These are phyloP conservation scores for Elaphomyces granulatus DNA, from an alignment of 495 filamentous ascomycete genomes.

Conservation along the genomic window DNA sequence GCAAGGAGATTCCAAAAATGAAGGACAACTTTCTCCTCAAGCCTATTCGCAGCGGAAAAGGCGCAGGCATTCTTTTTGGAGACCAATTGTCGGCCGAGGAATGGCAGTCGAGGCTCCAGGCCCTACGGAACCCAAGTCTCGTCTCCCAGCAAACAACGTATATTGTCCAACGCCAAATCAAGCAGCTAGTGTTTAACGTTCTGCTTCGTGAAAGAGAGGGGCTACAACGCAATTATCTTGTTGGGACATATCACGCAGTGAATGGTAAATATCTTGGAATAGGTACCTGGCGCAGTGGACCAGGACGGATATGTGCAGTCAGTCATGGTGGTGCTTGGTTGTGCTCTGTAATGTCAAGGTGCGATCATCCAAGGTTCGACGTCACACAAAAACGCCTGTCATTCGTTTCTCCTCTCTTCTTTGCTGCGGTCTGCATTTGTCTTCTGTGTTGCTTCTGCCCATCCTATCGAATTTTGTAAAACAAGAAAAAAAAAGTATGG, in stretches of 20 bases:
- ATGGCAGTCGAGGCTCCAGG: conserved; percentile 16
- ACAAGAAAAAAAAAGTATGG: too few relatives aligned
- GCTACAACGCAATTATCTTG: conserved; percentile 6
- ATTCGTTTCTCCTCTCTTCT: too few relatives aligned
- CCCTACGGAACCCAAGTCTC: conserved; percentile 4
- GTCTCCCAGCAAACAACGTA: conserved; percentile 5
- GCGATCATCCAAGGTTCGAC: too few relatives aligned
- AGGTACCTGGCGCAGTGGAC: conserved; percentile 13
- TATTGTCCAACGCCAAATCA: conserved; percentile 20
- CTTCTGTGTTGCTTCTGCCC: too few relatives aligned
- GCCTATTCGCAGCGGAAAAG: conserved; percentile 23
- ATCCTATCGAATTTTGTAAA: too few relatives aligned
- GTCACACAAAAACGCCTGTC: too few relatives aligned
- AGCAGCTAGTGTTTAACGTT: conserved; percentile 15
- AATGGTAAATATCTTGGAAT: conserved; percentile 15
- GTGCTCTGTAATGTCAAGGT: neutral
- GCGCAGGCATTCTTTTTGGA: conserved; percentile 31
- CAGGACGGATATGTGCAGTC: neutral
- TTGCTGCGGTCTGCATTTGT: too few relatives aligned
- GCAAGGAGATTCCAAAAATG: neutral
- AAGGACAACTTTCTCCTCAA: conserved; percentile 26
- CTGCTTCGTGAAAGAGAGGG: conserved; percentile 2
- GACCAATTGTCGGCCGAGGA: conserved; percentile 14
- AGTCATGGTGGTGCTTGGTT: neutral
- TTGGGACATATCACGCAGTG: conserved; percentile 18